A percentile compares a stretch with the other conserved stretches of the same genome.
Evolutionary conservation across 1,139 yeast genomes (phyloP).

Genomic region (Zygoascus hellenicus): DNA sequence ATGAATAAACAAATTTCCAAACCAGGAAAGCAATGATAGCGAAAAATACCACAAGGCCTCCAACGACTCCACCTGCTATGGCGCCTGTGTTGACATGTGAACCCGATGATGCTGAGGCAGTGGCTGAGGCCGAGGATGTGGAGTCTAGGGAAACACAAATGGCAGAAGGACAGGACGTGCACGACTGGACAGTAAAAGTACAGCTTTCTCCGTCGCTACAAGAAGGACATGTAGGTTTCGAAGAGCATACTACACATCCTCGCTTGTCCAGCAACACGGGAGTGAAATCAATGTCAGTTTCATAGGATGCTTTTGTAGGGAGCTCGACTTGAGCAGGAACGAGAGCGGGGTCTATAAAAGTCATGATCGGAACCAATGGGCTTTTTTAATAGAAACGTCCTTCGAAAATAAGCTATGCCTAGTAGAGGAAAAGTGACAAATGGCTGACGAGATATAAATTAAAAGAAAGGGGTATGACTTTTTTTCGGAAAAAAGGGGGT

Average conservation of each 20-base stretch:
- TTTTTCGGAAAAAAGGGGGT: too few relatives aligned
- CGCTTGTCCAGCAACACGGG: constrained; percentile 6
- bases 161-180: constrained; percentile 28
- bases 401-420: too few relatives aligned
- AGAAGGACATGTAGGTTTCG: constrained; percentile 25
- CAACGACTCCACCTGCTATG: constrained; percentile 38
- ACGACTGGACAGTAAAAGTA: constrained; percentile 28
- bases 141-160: constrained; percentile 18
- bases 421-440: too few relatives aligned
- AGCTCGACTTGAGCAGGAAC: too few relatives aligned
- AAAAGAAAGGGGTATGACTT: too few relatives aligned
- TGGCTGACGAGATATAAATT: too few relatives aligned
- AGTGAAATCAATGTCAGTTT: too few relatives aligned
- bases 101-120: constrained; percentile 9
- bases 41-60: constrained; percentile 31
- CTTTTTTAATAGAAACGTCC: too few relatives aligned
- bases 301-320: too few relatives aligned
- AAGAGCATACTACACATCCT: constrained; percentile 9
- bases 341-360: too few relatives aligned
- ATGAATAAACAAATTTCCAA: constrained; percentile 28
- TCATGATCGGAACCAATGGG: too few relatives aligned
- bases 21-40: constrained; percentile 24
- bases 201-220: constrained; percentile 29
- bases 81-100: constrained; percentile 28
- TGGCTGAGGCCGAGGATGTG: constrained; percentile 1